Conservation (phyloP, 176 grass and related monocot species). For the Avena eriantha region DNA sequence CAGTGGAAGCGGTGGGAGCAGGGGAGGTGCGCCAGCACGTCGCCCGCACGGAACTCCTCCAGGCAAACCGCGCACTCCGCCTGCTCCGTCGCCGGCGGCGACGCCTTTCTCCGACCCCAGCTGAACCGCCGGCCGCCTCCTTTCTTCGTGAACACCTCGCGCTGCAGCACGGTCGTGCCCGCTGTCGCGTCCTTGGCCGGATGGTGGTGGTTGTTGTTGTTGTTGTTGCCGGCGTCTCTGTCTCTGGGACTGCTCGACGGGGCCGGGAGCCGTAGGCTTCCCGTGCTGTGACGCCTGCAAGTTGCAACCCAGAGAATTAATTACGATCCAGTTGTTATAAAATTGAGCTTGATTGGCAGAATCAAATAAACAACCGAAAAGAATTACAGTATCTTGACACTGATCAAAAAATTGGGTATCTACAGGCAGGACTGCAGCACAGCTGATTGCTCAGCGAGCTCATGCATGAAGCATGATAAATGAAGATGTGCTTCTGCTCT, state of each 20-base stretch:
- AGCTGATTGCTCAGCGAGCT: neutral
- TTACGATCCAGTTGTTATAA: neutral
- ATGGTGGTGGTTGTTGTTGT: neutral
- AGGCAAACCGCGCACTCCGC: conserved; percentile 84
- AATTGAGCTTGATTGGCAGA: neutral
- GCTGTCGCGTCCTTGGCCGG: neutral
- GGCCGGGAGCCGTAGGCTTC: conserved; percentile 37
- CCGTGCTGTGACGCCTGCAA: conserved; percentile 59
- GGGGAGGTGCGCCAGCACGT: conserved; percentile 72
- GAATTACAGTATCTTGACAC: neutral
- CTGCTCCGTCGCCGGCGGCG: conserved; percentile 9
- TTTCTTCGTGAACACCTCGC: conserved; percentile 53
- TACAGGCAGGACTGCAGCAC: neutral
- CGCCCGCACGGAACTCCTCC: conserved; percentile 69
- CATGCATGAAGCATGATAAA: neutral
- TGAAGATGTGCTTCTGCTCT: neutral
- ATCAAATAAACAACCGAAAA: neutral
- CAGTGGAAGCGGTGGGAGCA: conserved; percentile 94
- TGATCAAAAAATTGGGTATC: neutral
- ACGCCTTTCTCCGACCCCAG: conserved; percentile 54
- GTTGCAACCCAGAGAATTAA: neutral
- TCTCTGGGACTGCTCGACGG: neutral
- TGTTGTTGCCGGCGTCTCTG: neutral
- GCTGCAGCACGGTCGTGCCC: conserved; percentile 16
- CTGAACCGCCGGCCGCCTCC: conserved; percentile 40